These are phyloP conservation scores for Scenedesmus sp. DNA, from an alignment of 163 green algal genomes.

Conservation along the genomic window DNA sequence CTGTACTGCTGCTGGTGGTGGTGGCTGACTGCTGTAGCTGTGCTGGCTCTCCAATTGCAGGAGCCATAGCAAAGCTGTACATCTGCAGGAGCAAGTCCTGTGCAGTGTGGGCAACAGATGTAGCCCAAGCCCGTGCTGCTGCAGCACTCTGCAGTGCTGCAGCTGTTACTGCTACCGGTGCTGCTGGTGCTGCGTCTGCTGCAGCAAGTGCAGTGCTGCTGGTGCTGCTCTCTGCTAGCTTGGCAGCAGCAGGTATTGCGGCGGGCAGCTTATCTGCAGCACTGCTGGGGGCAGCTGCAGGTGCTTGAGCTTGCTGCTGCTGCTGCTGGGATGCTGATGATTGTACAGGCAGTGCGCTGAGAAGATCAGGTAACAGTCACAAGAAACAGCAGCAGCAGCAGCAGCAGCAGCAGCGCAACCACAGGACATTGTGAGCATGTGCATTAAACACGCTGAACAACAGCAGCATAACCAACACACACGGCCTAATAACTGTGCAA, in stretches of 20 bases:
- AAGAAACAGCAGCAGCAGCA: neutral
- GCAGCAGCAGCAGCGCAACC: neutral
- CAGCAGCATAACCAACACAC: neutral
- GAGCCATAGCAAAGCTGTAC: neutral
- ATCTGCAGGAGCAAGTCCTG: neutral
- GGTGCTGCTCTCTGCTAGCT: neutral
- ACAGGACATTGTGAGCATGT: neutral
- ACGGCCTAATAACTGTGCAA: too few relatives aligned
- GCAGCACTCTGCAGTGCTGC: neutral
- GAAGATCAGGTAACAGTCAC: neutral
- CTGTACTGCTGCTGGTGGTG: neutral
- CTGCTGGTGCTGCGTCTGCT: neutral
- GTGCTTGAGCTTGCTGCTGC: neutral
- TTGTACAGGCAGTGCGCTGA: neutral
- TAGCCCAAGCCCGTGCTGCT: neutral
- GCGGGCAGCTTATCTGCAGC: neutral
- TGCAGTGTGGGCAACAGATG: neutral
- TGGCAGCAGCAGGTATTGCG: neutral
- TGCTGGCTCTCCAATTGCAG: neutral
- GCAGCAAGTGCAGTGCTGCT: neutral
- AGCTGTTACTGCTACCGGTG: neutral
- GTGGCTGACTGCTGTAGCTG: neutral
- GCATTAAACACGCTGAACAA: neutral
- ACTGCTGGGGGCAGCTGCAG: neutral
- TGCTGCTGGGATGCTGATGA: conserved; percentile 7